Percentiles rank a stretch among this genome's conserved stretches.
These are phyloP conservation scores for Rhodotorula sp. DNA, from an alignment of 1,284 basidiomycete species.

Conservation along the genomic window DNA sequence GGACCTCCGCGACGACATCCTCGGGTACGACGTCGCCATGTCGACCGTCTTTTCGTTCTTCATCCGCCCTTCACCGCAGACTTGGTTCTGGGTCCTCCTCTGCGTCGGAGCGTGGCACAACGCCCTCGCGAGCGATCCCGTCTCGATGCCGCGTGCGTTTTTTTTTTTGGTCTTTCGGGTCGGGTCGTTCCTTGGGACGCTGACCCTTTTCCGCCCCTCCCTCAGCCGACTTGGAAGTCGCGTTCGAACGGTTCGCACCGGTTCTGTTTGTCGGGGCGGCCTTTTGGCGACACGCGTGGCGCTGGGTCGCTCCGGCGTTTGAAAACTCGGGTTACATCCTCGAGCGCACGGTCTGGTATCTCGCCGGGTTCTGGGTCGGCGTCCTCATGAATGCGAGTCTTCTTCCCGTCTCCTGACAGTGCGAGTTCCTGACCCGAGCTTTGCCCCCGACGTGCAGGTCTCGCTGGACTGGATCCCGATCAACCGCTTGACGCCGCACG, in stretches of 20 bases:
- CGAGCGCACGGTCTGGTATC: slow-evolving; percentile 70
- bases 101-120: slow-evolving; percentile 88
- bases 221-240: slow-evolving; percentile 57
- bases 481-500: slow-evolving; percentile 66
- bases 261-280: slow-evolving; percentile 72
- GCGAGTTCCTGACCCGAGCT: neutral
- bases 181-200: too few relatives aligned
- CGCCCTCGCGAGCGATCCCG: slow-evolving; percentile 73
- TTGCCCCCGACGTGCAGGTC: slow-evolving; percentile 46
- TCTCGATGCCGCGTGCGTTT: slow-evolving; percentile 61
- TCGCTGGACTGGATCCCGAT: slow-evolving; percentile 61
- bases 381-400: slow-evolving; percentile 46
- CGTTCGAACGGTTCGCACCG: slow-evolving; percentile 74
- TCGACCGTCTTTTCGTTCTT: slow-evolving; percentile 67
- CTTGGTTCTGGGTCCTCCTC: slow-evolving; percentile 55
- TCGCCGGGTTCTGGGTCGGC: slow-evolving; percentile 78
- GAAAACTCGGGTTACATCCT: slow-evolving; percentile 59
- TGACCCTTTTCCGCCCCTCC: slow-evolving; percentile 20
- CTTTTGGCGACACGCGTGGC: slow-evolving; percentile 73
- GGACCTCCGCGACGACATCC: slow-evolving; percentile 66
- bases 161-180: neutral
- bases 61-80: slow-evolving; percentile 53
- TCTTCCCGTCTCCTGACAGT: slow-evolving; percentile 55
- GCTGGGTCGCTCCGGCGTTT: slow-evolving; percentile 72
- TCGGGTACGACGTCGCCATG: slow-evolving; percentile 67